phyloP scores from a whole-genome alignment of 176 grass and related monocot species.

The Carex parvula region DNA sequence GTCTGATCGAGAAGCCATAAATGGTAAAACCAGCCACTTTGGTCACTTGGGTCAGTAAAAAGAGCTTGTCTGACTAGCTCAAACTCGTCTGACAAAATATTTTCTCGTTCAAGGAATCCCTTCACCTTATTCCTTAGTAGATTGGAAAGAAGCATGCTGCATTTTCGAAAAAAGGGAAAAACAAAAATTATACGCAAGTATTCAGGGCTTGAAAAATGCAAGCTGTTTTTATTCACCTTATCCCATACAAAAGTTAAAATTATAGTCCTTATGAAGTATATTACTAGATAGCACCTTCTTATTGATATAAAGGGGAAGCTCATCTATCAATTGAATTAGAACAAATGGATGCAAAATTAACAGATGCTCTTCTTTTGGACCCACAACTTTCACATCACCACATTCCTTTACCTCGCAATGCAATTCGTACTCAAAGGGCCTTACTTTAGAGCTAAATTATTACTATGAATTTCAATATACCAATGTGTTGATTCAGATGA shows the following conservation, averaged over 20 bases:
- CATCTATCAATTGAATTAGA: not conserved
- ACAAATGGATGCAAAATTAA: not conserved
- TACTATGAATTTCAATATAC: constrained; percentile 8
- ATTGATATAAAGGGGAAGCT: not conserved
- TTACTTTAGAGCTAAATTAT: not conserved
- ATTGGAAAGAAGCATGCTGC: constrained; percentile 81
- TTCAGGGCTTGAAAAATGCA: not conserved
- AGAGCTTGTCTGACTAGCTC: constrained; percentile 78
- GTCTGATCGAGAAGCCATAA: constrained; percentile 93
- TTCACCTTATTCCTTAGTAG: constrained; percentile 54
- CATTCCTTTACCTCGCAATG: not conserved
- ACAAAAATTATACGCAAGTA: not conserved
- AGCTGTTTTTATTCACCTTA: not conserved
- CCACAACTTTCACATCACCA: not conserved
- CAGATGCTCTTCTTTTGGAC: not conserved
- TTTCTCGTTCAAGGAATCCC: constrained; percentile 67
- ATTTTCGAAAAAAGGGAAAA: constrained; percentile 6
- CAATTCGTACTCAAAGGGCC: not conserved
- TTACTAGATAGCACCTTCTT: not conserved
- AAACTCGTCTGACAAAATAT: constrained; percentile 73
- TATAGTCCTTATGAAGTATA: not conserved
- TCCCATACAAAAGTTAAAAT: not conserved
- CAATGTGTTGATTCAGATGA: not conserved
- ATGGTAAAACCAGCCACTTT: constrained; percentile 99
- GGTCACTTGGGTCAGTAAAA: constrained; percentile 91